Evolutionary conservation across 179 eudicot genomes (phyloP), one percentile per base, ranked within the genome.

Genomic region (Monotropa hypopitys): DNA sequence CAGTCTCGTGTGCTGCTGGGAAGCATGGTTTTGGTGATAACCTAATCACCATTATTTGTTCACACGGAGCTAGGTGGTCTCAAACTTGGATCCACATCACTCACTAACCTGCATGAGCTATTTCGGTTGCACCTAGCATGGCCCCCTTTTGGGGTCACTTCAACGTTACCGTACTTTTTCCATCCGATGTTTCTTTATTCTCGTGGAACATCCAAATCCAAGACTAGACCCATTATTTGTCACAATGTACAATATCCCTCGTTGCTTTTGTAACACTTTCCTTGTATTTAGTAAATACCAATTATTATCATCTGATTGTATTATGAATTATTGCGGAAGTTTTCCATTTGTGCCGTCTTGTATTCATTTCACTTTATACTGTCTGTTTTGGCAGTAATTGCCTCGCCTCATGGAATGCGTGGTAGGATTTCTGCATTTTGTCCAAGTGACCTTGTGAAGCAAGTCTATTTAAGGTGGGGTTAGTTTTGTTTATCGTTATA

Each of bases 401-500:
- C 91, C 76, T 84, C 99, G 76, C 99, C 99, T 76, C 93, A 91
- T 85, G 99, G 99, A 71, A 96, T 96, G 96, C 89, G 89, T 74
- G 98, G 99, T 77, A 87, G 84, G 81, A 85, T 90, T 74, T 88
- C 96, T 65, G 99, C 98, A 78, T 88, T 91, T 79, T 91, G 98
- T 86, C 90, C 97, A 49, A 86, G 92, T 86, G 99, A 96, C 85
- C 92, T 96, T 69, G 99, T 96, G 87, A 90, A 89, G 88, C 97
- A 93, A 78, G 88, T 89, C 43, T 93, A 89, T 83, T 76, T 84
- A 53, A 89, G 99, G 99, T 96, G 81, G 42, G 46, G 21, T 54
- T 35, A 54, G 10, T 54, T 56, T 73, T 5, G 7, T 26, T 69
- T 65, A 18, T 6, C 1, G 12, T 16, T 18, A 35, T 65, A 16